Evolutionary conservation across 345 rosid species (phyloP), one percentile per base, ranked within the genome.

Genomic region (Pelargonium nanum): DNA sequence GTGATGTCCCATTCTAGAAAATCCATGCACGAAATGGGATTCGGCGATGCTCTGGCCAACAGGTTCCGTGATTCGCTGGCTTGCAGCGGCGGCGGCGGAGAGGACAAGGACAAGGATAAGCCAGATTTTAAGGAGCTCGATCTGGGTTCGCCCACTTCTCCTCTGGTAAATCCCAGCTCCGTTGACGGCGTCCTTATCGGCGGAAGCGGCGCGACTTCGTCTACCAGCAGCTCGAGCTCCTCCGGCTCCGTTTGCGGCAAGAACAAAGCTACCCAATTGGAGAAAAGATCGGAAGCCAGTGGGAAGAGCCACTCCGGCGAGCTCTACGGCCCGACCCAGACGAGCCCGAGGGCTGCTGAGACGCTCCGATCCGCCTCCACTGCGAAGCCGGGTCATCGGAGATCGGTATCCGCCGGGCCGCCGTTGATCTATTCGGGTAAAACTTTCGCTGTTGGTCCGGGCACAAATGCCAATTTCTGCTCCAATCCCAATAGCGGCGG

Each of bases 61-160:
- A 83, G 78, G 53, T 73, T 81, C 66, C 66, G 68, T 9, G 86
- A 80, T 68, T 80, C 93, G 1, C 71, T 77, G 53, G 69, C 58
- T 24, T 76, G 75, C 24, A 61, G 65, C 4, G 75, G 74, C 51
- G 71, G 77, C 62, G 50, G 59, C 68, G n/a, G n/a, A n/a, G n/a
- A n/a, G n/a, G n/a, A n/a, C n/a, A n/a, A 28, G 3, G 67, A 62
- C 70, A 58, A 58, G 58, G 78, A 91, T 82, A 92, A 92, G 78
- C 96, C 96, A 1, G 98, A 92, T 68, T 92, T 79, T 74, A 72
- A 79, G n/a, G 82, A 92, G 66, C 89, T 89, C 72, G 80, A 89
- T 83, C 91, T 83, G 45, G 91, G 77, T 53, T 92, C 98, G 4
- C 98, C 98, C 0, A 91, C 87, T 69, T 88, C 95, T 6, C 91